Evolutionary conservation across 441 rosid genomes (phyloP), one percentile per base, ranked within the genome.

Genomic region (Biscutella auriculata): DNA sequence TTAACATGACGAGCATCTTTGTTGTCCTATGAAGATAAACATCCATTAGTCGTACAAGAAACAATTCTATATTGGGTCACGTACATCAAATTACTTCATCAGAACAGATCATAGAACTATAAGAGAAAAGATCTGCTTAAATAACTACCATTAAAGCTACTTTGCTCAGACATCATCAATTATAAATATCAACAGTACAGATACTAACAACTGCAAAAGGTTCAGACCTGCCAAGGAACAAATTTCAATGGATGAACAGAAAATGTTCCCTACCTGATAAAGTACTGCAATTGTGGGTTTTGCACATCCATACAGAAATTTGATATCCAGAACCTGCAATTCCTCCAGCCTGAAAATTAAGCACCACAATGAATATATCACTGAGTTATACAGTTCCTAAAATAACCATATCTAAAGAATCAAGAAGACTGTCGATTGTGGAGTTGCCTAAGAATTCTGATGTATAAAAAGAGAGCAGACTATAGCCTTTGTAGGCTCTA

Each of bases 1-100:
- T 89, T 89, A 50, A 85, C 84, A 69, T 89, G 99, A 15, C 97
- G 94, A 48, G 95, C 97, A 76, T 89, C 99, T 82, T 89, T 93
- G 62, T 93, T 93, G 72, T 89, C 99, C 99, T 93, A 76, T 53
- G 67, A 58, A 49, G 27, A 9, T 39, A 57, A 51, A 5, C 39
- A 63, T 44, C 50, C 1, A 37, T 57, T 56, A 68, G 68, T 42
- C 16, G 35, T 21, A 56, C 16, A 6, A 4, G 9, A 33, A 6
- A 55, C 30, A 12, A n/a, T 41, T 54, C 35, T 32, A 55, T 33
- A 61, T 40, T 25, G 17, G 46, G 12, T 48, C 30, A 13, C 8
- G n/a, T 7, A 23, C 25, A 65, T 33, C 41, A 17, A 14, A 42
- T 35, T 35, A 45, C 32, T 36, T 46, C 64, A 66, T 26, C 23